Evolutionary conservation across 257 asterid genomes (phyloP), one percentile per base, ranked within the genome.

Genomic region (Gentiana macrophylla): DNA sequence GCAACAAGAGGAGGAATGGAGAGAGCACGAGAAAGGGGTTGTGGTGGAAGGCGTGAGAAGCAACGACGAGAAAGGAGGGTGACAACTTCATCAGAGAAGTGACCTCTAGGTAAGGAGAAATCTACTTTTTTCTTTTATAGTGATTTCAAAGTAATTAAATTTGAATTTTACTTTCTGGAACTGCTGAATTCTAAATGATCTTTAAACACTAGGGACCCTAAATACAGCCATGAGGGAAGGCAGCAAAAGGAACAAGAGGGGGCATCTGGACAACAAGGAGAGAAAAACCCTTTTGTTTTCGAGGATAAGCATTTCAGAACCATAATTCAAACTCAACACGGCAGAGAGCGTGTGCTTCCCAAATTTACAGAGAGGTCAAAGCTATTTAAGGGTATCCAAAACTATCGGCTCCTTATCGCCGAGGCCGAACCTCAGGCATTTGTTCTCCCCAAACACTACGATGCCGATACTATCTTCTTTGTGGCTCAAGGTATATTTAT

Each of bases 381-480:
- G 45, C 80, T 89, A 3, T 73, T 70, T 35, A 49, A 67, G 1
- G 94, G 95, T 1, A 79, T 89, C 45, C 82, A 80, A 53, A 85
- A 89, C 56, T 79, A 60, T 57, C 77, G 97, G 2, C 49, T 89
- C 35, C 44, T 59, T 0, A 56, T 81, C 32, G 53, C 80, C 4
- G 97, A 85, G 60, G 86, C 91, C 1, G 74, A 83, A 32, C 97
- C 95, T 33, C 76, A 74, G 35, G 67, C 94, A 24, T 85, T 89
- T 49, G 9, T 80, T 9, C 62, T 77, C 57, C 97, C 97, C 1
- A 62, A 50, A 12, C 91, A 89, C 60, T 64, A 64, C 71, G 97
- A 89, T 63, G 97, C 95, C 1, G 89, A 89, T 0, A 36, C 50
- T 3, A 37, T 85, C 1, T 1, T 64, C 60, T 71, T 83, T 8